Evolutionary conservation across 306 rosid species (phyloP).

Genomic region (Rubus idaeus): DNA sequence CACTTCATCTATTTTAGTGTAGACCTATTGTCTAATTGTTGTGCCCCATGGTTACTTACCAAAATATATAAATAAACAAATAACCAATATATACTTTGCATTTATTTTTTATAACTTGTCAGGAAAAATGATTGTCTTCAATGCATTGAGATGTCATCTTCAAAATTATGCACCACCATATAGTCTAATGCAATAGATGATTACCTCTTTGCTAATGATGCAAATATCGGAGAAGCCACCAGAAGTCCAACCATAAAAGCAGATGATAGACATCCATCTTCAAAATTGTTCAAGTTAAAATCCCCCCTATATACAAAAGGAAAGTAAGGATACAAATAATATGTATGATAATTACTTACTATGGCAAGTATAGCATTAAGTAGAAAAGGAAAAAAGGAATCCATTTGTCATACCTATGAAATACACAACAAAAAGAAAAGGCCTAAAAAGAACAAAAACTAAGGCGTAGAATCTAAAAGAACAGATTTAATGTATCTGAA

Average conservation of each 20-base stretch:
- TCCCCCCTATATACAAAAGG: conserved; percentile 63
- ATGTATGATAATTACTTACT: not conserved
- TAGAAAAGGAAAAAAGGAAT: not conserved
- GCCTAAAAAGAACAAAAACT: not conserved
- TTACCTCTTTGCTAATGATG: conserved; percentile 83
- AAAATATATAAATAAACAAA: not conserved
- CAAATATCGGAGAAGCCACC: conserved; percentile 87
- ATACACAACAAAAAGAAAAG: not conserved
- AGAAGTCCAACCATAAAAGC: conserved; percentile 98
- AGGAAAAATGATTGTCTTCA: not conserved
- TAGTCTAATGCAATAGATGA: not conserved
- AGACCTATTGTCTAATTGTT: not conserved
- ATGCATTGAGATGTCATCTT: not conserved
- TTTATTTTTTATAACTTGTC: not conserved
- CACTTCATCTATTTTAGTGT: not conserved
- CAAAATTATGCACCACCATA: not conserved
- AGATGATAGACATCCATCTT: conserved; percentile 89
- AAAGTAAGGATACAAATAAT: not conserved
- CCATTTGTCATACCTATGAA: not conserved
- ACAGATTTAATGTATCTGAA: not conserved
- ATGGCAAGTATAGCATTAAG: no score
- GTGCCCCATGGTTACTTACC: not conserved
- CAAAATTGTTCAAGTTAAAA: conserved; percentile 80
- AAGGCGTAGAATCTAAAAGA: not conserved
- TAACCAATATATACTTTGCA: not conserved